Percentiles rank a stretch among this genome's conserved stretches.
Evolutionary conservation across 352 stramenopile species (phyloP).

Genomic region (Phytophthora agathidicida): DNA sequence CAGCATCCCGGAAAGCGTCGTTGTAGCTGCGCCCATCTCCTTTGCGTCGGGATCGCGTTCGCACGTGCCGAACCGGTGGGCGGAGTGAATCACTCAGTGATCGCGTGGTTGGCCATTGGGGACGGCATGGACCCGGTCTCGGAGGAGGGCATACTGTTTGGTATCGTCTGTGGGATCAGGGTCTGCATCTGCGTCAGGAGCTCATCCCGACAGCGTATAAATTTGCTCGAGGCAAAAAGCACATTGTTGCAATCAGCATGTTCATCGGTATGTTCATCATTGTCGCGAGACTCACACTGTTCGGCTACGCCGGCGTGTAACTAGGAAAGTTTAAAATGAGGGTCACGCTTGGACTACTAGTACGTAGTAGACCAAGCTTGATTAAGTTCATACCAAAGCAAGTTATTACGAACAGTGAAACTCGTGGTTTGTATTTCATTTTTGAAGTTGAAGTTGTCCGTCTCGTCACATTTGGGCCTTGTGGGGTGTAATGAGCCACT

Average conservation of each 20-base stretch:
- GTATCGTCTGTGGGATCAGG: conserved; percentile 95
- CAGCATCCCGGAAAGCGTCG: conserved; percentile 97
- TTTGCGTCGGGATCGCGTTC: conserved; percentile 94
- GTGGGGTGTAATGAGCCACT: too few species aligned
- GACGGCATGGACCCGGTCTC: conserved; percentile 64
- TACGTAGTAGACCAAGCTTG: neutral
- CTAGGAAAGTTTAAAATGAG: neutral
- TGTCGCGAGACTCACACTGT: conserved; percentile 89
- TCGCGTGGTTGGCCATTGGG: conserved; percentile 88
- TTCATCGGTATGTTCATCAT: conserved; percentile 90
- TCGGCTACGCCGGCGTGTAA: conserved; percentile 71
- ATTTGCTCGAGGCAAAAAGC: conserved; percentile 81
- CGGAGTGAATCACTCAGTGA: conserved; percentile 86
- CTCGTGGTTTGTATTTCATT: too few species aligned
- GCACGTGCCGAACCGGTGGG: conserved; percentile 92
- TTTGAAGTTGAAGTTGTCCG: too few species aligned
- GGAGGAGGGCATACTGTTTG: conserved; percentile 93
- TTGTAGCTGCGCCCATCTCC: conserved; percentile 96
- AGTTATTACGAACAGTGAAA: too few species aligned
- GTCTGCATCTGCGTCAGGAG: conserved; percentile 91
- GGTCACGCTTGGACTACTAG: neutral
- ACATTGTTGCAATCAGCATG: conserved; percentile 80
- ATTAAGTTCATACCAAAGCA: neutral
- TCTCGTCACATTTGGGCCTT: too few species aligned
- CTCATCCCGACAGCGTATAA: conserved; percentile 91